phyloP scores from a whole-genome alignment of 371 early-diverging fungal genomes.

The Mucor racemosus region DNA sequence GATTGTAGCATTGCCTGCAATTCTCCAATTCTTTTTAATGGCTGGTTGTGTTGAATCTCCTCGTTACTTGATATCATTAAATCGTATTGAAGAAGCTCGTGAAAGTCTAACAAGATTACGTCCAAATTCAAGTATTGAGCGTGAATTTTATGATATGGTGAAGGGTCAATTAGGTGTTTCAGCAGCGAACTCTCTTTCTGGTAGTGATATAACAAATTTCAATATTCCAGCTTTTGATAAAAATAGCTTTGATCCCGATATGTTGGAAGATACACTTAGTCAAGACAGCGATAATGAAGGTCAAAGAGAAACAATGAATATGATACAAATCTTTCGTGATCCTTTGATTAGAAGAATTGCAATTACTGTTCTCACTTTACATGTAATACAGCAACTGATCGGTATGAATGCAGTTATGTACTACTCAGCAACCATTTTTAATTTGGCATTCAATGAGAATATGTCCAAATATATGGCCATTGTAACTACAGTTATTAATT shows the following conservation, averaged over 20 bases:
- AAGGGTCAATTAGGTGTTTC: conserved; percentile 16
- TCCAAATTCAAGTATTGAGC: conserved; percentile 50
- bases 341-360: conserved; percentile 61
- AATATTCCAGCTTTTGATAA: not conserved
- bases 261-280: conserved; percentile 4
- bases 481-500: conserved; percentile 62
- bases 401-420: conserved; percentile 87
- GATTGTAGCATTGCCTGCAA: conserved; percentile 68
- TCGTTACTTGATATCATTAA: conserved; percentile 10
- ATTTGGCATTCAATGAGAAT: conserved; percentile 45
- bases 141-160: conserved; percentile 65
- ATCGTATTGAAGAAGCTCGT: conserved; percentile 23
- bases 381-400: conserved; percentile 74
- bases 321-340: conserved; percentile 48
- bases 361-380: conserved; percentile 44
- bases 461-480: conserved; percentile 66
- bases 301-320: conserved; percentile 26
- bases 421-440: conserved; percentile 75
- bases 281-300: not conserved
- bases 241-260: not conserved
- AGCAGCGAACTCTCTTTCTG: conserved; percentile 91
- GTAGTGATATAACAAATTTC: conserved; percentile 71
- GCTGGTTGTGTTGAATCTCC: conserved; percentile 54
- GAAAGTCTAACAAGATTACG: conserved; percentile 58
- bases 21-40: conserved; percentile 70